Evolutionary conservation across 805 yeast genomes (phyloP), one percentile per base, ranked within the genome.

Genomic region (Ogataea pilisensis): DNA sequence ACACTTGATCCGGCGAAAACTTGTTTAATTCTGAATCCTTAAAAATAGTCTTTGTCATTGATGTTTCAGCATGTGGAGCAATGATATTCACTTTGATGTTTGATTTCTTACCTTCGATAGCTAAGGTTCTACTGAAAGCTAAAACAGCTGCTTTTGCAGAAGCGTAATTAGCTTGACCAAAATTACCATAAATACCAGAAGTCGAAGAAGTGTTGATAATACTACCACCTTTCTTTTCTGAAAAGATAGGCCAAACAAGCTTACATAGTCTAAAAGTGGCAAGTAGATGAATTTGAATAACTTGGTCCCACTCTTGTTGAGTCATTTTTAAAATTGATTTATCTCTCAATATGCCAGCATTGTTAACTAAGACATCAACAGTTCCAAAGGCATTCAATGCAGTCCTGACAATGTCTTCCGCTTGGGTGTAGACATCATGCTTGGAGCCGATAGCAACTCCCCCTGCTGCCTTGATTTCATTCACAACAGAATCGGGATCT

Each of bases 41-140:
- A 68, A 91, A 85, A 35, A 91, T 81, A 5, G 95, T 85, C 57
- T 78, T 76, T 22, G 99, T 91, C 99, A 91, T 91, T 43, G 95
- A 90, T 33, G 99, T 91, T 58, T 91, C 97, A 22, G 98, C 98
- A 62, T 91, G 96, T 39, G 99, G 99, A 21, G 99, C 98, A 61
- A 89, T 81, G 28, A 80, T 77, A 60, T 90, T 86, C 42, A 80
- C 90, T 55, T 73, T 71, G 52, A 91, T 88, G 58, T 82, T 79
- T 56, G 70, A 61, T 63, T 78, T 87, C 45, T 80, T 80, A 57
- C 99, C 99, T 69, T 91, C 99, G 50, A 86, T 73, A 22, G 98
- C 96, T 48, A 88, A 65, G 32, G 97, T 83, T 64, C 77, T 80
- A 31, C 96, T 76, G 53, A 91, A 75, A 14, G 96, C 96, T 36